These are phyloP conservation scores for Epichloe sp. DNA, from an alignment of 2,329 filamentous ascomycete genomes.

Conservation along the genomic window DNA sequence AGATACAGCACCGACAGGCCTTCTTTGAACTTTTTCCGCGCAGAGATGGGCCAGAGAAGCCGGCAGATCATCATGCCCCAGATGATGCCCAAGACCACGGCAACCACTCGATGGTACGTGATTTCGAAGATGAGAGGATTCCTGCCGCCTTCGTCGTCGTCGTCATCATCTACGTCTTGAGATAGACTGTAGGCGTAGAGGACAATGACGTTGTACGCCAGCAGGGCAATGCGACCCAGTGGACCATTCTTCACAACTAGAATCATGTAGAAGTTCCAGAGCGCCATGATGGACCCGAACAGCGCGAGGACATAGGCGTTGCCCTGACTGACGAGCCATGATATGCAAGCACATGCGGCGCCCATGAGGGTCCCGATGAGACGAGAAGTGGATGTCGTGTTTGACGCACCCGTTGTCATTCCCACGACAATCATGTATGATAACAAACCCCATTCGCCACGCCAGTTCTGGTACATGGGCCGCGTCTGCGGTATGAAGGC, in stretches of 20 bases:
- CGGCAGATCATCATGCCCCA: conserved; percentile 90
- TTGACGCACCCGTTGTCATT: conserved; percentile 93
- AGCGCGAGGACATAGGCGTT: conserved; percentile 66
- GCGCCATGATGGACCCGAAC: conserved; percentile 67
- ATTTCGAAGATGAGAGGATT: conserved; percentile 81
- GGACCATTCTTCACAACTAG: conserved; percentile 73
- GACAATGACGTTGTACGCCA: conserved; percentile 92
- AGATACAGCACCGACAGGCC: conserved; percentile 85
- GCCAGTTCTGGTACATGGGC: conserved; percentile 72
- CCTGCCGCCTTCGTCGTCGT: conserved; percentile 78
- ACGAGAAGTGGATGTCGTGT: conserved; percentile 78
- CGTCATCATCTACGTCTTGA: conserved; percentile 63
- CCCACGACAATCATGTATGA: conserved; percentile 98
- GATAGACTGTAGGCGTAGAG: conserved; percentile 88
- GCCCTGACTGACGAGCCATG: conserved; percentile 65
- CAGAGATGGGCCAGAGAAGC: conserved; percentile 87
- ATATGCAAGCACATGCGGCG: conserved; percentile 57
- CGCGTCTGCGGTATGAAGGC: conserved; percentile 71
- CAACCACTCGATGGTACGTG: conserved; percentile 71
- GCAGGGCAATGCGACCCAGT: conserved; percentile 82
- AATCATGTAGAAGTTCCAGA: conserved; percentile 83
- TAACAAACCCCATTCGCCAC: conserved; percentile 90
- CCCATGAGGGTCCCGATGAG: conserved; percentile 80
- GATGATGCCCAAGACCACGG: conserved; percentile 73
- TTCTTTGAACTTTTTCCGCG: conserved; percentile 74